Evolutionary conservation across 768 basidiomycete species (phyloP).

Genomic region (Leucocoprinus leucothites): DNA sequence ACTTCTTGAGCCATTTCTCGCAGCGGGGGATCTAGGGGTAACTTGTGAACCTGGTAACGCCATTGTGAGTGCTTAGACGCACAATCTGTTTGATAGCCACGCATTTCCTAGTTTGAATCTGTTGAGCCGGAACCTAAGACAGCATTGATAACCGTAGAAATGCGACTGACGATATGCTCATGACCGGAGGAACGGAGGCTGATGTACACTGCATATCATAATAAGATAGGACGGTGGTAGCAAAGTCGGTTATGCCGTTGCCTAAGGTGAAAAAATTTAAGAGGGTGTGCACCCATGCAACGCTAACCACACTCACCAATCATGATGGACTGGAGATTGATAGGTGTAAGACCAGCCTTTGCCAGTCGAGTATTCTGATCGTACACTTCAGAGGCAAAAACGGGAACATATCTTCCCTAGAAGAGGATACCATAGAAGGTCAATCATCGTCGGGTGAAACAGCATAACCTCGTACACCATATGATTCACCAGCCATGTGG

Average conservation of each 20-base stretch:
- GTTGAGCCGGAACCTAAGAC: conserved; percentile 24
- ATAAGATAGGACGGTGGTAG: conserved; percentile 37
- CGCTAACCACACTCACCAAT: conserved; percentile 44
- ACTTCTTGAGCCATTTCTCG: conserved; percentile 46
- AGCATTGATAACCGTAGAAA: conserved; percentile 16
- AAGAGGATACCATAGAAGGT: background rate
- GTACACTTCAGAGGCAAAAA: conserved; percentile 74
- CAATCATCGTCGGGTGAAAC: background rate
- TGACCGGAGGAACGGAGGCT: conserved; percentile 44
- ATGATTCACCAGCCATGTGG: conserved; percentile 74
- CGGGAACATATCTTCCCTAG: conserved; percentile 67
- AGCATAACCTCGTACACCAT: conserved; percentile 51
- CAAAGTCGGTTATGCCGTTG: conserved; percentile 61
- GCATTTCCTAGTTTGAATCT: conserved; percentile 40
- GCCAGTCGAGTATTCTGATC: conserved; percentile 63
- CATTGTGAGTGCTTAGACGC: conserved; percentile 16
- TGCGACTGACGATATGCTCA: conserved; percentile 41
- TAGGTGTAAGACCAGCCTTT: conserved; percentile 47
- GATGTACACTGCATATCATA: conserved; percentile 55
- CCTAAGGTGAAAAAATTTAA: conserved; percentile 28
- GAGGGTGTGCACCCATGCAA: background rate
- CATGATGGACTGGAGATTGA: conserved; percentile 69
- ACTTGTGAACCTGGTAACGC: background rate
- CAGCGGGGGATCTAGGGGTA: conserved; percentile 57
- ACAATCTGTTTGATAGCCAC: conserved; percentile 61